Base-by-base conservation (phyloP, 306 rosid species). In the Inga oerstediana region DNA sequence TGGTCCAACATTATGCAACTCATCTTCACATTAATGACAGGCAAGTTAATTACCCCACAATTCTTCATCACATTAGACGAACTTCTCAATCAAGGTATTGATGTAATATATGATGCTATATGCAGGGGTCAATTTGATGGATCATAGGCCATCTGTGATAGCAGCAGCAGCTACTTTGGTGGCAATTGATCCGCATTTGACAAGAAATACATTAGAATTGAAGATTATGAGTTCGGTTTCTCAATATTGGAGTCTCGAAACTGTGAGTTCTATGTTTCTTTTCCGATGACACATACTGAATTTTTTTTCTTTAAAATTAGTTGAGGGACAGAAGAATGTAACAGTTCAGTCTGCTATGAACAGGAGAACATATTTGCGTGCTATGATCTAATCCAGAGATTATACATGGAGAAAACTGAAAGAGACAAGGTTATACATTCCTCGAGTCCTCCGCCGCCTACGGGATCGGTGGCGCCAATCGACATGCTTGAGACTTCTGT, bases 131-230 rank as follows among this genome's bases (percentile, higher is more conserved):
- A 92, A 89, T 77, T 70, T 89, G 65, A 78, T 88, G 86, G 90
- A 91, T 30, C 87, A 89, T 82, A 82, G 88, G 71, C 93, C 99
- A 7, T 96, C 99, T 62, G 91, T 73, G 32, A 62, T 96, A 52
- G 98, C 99, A 11, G 94, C 92, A 12, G 93, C 94, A 0, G 94
- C 97, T 27, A 88, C 93, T 24, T 75, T 96, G 82, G 85, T 85
- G 84, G 91, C 89, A 75, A 64, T 87, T 86, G 92, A 89, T 82
- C 86, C 83, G 10, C 80, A 86, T 67, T 84, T 93, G 79, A 86
- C 94, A 6, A 74, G 82, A 74, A 88, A 82, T 72, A 86, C 83
- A n/a, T 27, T 92, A 72, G 90, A 84, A 82, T 62, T 74, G 83
- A 96, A 88, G 88, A 92, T 39, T 39, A 39, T 92, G 80, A 85